Conservation (phyloP, 2,329 filamentous ascomycete genomes). For the Aschersonia sp. region DNA sequence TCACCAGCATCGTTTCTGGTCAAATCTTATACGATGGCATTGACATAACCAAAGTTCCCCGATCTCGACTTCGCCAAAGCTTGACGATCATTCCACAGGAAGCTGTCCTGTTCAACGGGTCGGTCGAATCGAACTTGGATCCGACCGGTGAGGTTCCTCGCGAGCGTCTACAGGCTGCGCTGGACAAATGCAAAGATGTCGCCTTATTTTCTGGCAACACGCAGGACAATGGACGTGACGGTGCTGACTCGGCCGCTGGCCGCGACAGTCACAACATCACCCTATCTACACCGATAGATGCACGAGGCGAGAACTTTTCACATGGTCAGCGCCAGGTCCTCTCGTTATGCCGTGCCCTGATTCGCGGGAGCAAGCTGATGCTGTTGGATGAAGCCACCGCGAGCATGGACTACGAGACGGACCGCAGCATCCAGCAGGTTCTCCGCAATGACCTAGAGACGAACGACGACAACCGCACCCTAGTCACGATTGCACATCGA, state of each 20-base stretch:
- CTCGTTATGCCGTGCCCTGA: conserved; percentile 40
- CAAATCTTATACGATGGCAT: conserved; percentile 40
- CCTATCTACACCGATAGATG: conserved; percentile 32
- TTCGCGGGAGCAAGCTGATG: conserved; percentile 39
- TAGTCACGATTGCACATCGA: conserved; percentile 44
- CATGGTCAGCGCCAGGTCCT: conserved; percentile 45
- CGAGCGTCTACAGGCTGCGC: conserved; percentile 38
- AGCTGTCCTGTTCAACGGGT: conserved; percentile 40
- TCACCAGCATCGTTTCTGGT: conserved; percentile 35
- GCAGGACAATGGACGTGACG: conserved; percentile 15
- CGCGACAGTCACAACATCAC: conserved; percentile 12
- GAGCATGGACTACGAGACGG: conserved; percentile 44
- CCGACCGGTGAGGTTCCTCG: conserved; percentile 43
- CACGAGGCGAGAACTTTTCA: conserved; percentile 40
- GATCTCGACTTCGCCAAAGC: conserved; percentile 34
- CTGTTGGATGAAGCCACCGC: conserved; percentile 45
- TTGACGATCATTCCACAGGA: conserved; percentile 47
- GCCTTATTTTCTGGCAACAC: conserved; percentile 32
- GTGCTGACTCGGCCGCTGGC: conserved; percentile 6
- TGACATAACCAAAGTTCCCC: conserved; percentile 36
- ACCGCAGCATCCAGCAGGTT: conserved; percentile 38
- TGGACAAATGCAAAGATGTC: conserved; percentile 48
- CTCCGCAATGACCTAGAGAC: conserved; percentile 33
- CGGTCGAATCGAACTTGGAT: conserved; percentile 45
- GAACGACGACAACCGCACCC: conserved; percentile 29